A percentile compares a stretch with the other conserved stretches of the same genome.
Conservation (phyloP, 2,329 filamentous ascomycete genomes). For the Graphium sp. region DNA sequence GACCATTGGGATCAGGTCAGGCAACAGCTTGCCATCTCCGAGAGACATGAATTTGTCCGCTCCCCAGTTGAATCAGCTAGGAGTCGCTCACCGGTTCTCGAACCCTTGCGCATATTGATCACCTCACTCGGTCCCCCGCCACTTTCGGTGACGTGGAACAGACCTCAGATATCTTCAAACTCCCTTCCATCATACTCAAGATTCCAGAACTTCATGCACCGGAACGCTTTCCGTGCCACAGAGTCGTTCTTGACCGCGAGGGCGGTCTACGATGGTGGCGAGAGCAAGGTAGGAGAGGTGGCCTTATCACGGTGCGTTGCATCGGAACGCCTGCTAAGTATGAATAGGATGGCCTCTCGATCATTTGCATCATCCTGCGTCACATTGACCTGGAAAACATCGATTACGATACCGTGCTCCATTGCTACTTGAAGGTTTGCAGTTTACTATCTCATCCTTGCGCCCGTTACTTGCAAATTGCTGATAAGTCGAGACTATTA, state of each 20-base stretch:
- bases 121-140: slow-evolving; percentile 51
- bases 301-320: slow-evolving; percentile 2
- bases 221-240: slow-evolving; percentile 47
- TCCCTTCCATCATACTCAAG: slow-evolving; percentile 47
- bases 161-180: slow-evolving; percentile 47
- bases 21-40: slow-evolving; percentile 43
- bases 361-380: slow-evolving; percentile 52
- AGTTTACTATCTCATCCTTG: not conserved
- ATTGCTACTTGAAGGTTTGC: slow-evolving; percentile 48
- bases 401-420: slow-evolving; percentile 48
- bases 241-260: slow-evolving; percentile 48
- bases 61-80: slow-evolving; percentile 35
- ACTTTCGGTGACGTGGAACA: slow-evolving; percentile 52
- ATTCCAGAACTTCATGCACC: slow-evolving; percentile 58
- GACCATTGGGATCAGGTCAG: slow-evolving; percentile 56
- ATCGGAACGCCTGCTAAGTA: not conserved
- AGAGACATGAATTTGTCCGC: slow-evolving; percentile 37
- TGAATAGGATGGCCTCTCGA: slow-evolving; percentile 42
- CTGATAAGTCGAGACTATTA: slow-evolving; percentile 11
- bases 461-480: not conserved
- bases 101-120: slow-evolving; percentile 43
- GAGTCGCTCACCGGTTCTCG: slow-evolving; percentile 37
- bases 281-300: slow-evolving; percentile 53
- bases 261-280: slow-evolving; percentile 53
- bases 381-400: slow-evolving; percentile 50